Percentiles rank a stretch among this genome's conserved stretches.
Conservation (phyloP, 768 basidiomycete species). For the Boletus pseudo-olivaceus region DNA sequence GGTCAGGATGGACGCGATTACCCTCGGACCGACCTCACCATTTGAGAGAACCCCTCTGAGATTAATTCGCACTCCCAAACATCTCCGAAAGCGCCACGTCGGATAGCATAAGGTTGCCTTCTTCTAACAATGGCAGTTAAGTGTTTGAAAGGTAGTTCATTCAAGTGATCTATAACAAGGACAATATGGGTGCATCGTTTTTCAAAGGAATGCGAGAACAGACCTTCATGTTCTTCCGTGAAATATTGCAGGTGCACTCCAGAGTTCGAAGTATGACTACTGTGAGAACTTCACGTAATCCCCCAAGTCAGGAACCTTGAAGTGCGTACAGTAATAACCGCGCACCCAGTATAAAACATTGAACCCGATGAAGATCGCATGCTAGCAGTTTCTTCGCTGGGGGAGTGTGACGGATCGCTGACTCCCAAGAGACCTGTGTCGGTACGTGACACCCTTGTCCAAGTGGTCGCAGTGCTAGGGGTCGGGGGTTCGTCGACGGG, state of each 20-base stretch:
- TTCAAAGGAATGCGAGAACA: neutral
- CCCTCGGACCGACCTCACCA: neutral
- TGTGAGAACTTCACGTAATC: constrained; percentile 4
- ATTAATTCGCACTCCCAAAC: constrained; percentile 25
- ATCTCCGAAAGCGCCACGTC: constrained; percentile 18
- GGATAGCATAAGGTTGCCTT: neutral
- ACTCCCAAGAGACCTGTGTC: neutral
- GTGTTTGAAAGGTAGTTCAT: constrained; percentile 5
- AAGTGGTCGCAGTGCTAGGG: neutral
- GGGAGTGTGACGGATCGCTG: neutral
- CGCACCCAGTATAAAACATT: constrained; percentile 8
- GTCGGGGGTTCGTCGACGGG: constrained; percentile 12
- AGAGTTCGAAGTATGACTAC: constrained; percentile 13
- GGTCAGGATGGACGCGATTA: neutral
- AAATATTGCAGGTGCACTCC: constrained; percentile 2
- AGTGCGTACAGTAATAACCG: neutral
- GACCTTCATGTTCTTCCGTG: constrained; percentile 9
- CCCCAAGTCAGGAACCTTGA: neutral
- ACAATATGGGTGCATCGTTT: neutral
- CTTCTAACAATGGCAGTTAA: constrained; percentile 3
- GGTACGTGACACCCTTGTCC: neutral
- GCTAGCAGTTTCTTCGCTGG: constrained; percentile 1
- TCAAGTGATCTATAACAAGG: constrained; percentile 2
- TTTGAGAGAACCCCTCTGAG: neutral
- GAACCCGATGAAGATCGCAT: constrained; percentile 1